phyloP scores from a whole-genome alignment of 1,284 basidiomycete genomes.

The Psilocybe mexicana region DNA sequence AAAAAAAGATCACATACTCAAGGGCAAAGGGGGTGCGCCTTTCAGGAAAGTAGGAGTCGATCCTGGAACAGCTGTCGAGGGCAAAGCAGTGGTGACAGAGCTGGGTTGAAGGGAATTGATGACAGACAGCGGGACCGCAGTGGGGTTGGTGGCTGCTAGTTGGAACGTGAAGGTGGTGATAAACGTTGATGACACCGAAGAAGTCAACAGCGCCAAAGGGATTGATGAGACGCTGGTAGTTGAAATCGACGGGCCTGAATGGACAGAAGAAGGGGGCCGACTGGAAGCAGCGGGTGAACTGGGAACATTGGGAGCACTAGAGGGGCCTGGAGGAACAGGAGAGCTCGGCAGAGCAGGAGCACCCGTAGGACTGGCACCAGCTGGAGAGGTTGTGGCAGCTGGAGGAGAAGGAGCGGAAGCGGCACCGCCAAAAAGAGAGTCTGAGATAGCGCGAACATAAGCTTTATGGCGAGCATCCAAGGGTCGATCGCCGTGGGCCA shows the following conservation, averaged over 20 bases:
- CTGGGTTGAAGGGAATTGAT: conserved; percentile 42
- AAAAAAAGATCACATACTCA: conserved; percentile 20
- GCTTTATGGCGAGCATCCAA: conserved; percentile 19
- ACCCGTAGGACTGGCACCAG: background rate
- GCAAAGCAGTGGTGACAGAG: conserved; percentile 39
- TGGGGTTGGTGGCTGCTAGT: conserved; percentile 50
- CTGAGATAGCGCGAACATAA: conserved; percentile 4
- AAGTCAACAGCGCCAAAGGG: background rate
- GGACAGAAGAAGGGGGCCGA: background rate
- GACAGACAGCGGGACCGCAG: conserved; percentile 50
- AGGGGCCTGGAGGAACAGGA: background rate
- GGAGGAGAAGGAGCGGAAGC: background rate
- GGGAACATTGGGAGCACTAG: background rate
- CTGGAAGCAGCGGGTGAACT: background rate
- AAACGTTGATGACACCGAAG: background rate
- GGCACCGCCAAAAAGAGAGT: background rate
- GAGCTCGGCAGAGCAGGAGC: background rate
- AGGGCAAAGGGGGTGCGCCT: conserved; percentile 47
- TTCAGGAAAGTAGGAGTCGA: conserved; percentile 41
- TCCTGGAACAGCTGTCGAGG: conserved; percentile 39
- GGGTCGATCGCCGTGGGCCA: conserved; percentile 23
- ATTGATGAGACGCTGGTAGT: background rate
- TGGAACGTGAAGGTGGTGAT: conserved; percentile 4
- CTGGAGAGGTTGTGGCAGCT: background rate
- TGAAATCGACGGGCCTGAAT: background rate